Evolutionary conservation across 805 yeast species (phyloP).

Genomic region (Wickerhamomyces tratensis): DNA sequence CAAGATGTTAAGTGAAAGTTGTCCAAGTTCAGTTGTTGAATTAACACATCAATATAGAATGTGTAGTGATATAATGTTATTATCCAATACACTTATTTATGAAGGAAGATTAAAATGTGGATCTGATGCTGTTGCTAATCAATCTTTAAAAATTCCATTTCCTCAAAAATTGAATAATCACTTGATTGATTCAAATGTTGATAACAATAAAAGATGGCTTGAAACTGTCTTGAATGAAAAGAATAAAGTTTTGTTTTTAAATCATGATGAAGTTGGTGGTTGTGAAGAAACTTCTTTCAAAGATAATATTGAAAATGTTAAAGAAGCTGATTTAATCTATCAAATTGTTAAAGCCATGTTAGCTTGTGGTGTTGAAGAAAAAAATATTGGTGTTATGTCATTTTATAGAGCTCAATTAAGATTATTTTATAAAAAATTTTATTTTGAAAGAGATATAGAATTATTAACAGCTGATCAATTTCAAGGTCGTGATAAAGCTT

Average conservation of each 20-base stretch:
- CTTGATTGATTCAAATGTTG: conserved; percentile 1
- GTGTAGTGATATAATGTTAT: conserved; percentile 80
- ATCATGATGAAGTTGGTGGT: conserved; percentile 65
- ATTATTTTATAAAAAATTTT: conserved; percentile 26
- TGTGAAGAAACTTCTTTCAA: conserved; percentile 39
- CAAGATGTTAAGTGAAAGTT: conserved; percentile 56
- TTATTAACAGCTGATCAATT: conserved; percentile 89
- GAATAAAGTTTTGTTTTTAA: conserved; percentile 63
- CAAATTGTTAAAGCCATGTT: conserved; percentile 53
- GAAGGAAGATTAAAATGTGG: conserved; percentile 75
- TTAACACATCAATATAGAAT: conserved; percentile 82
- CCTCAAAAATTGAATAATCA: conserved; percentile 4
- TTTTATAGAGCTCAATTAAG: conserved; percentile 75
- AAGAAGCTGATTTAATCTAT: conserved; percentile 58
- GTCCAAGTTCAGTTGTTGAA: conserved; percentile 70
- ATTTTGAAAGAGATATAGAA: conserved; percentile 42
- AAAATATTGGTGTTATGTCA: conserved; percentile 78
- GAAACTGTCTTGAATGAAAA: conserved; percentile 39
- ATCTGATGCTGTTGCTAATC: conserved; percentile 47
- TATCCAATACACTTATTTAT: conserved; percentile 76
- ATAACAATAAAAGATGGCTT: conserved; percentile 39
- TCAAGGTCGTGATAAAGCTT: conserved; percentile 93
- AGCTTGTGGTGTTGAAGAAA: conserved; percentile 47
- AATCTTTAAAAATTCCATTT: conserved; percentile 39
- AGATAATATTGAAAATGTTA: conserved; percentile 63